Evolutionary conservation across 2,329 filamentous ascomycete genomes (phyloP), one percentile per base, ranked within the genome.

Genomic region (Ceratocystis ficicola): DNA sequence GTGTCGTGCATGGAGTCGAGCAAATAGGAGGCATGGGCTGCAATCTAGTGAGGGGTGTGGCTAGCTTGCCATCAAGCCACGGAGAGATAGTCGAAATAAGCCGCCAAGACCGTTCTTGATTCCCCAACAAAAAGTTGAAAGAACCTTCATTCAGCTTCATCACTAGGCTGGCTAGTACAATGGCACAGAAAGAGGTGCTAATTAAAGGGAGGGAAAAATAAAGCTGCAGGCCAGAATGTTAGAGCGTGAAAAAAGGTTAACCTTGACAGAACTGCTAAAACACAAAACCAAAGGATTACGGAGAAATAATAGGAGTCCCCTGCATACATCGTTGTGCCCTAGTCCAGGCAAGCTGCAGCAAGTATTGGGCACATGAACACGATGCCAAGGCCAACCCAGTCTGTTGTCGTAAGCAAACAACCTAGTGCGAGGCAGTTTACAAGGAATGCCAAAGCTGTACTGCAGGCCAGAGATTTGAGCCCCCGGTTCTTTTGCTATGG

Each of bases 111-210:
- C 4, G 41, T 55, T 41, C 20, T 52, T 55, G 36, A 20, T 44
- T 55, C 28, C 46, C 48, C 48, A 64, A 28, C 32, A 57, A 64
- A 55, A 36, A 55, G 15, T 10, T n/a, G 55, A 36, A 17, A 57
- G 30, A 68, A 62, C 15, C 74, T 25, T 36, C 2, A 36, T 36
- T 7, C 12, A 28, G 32, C 55, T 36, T 41, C 36, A 30, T 8
- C 55, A 36, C 55, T 20, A 41, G 36, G 15, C 10, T 32, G 8
- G n/a, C 12, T 30, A 28, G 28, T 15, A 30, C 22, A 25, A 57
- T 30, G 28, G 52, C 52, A 57, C 52, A 57, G 12, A 32, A 17
- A 22, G 12, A 15, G 3, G 48, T n/a, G 20, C 48, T 12, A 52
- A 50, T 22, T 8, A 10, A 50, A 50, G 46, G 22, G 46, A 15